These are phyloP conservation scores for Agaricales sp. DNA, from an alignment of 1,284 basidiomycete species.

Conservation along the genomic window DNA sequence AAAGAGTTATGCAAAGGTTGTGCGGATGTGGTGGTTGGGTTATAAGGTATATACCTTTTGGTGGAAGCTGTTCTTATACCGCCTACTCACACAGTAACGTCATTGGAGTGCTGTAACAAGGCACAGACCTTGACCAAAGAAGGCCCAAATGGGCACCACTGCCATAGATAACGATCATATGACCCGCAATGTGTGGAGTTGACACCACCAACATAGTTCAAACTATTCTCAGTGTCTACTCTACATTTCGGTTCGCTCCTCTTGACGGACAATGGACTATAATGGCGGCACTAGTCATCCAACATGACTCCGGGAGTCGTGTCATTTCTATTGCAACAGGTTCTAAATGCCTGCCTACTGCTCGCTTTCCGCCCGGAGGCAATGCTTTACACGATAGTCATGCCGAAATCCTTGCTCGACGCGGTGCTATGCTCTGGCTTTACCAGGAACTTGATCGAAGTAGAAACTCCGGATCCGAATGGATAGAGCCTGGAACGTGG, in stretches of 20 bases:
- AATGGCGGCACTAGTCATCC: conserved; percentile 49
- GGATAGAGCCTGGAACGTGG: conserved; percentile 28
- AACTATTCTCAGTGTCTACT: conserved; percentile 32
- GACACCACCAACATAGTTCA: conserved; percentile 15
- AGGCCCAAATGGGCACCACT: no score
- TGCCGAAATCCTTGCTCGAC: conserved; percentile 80
- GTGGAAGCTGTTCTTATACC: background rate
- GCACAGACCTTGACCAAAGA: no score
- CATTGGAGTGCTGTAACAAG: background rate
- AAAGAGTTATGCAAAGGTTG: background rate
- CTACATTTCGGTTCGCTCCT: conserved; percentile 3
- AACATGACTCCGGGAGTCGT: conserved; percentile 9
- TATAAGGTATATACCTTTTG: background rate
- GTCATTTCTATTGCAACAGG: conserved; percentile 75
- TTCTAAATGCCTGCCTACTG: conserved; percentile 74
- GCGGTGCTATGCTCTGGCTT: conserved; percentile 77
- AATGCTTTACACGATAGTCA: conserved; percentile 85
- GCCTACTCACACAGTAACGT: background rate
- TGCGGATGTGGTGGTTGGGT: background rate
- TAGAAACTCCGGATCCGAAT: conserved; percentile 22
- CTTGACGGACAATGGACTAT: conserved; percentile 41
- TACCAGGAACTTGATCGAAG: conserved; percentile 45
- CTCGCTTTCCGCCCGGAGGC: conserved; percentile 55
- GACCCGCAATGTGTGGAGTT: background rate
- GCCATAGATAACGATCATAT: no score